Percentiles rank a stretch among this genome's conserved stretches.
These are phyloP conservation scores for Phialophora verrucosa DNA, from an alignment of 2,329 filamentous ascomycete genomes.

Conservation along the genomic window DNA sequence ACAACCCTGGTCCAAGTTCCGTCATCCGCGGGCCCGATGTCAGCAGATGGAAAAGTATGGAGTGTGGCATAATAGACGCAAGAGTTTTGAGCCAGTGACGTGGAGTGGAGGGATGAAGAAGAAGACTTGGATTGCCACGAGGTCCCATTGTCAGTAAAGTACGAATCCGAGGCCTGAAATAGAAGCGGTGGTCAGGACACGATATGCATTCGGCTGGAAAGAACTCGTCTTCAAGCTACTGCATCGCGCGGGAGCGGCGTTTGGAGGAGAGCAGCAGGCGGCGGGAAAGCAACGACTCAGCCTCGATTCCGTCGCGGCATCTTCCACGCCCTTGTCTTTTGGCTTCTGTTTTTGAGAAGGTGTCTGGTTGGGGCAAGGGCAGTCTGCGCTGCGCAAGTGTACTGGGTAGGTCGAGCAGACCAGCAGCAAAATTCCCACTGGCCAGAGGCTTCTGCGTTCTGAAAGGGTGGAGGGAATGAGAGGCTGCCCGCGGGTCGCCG, in stretches of 20 bases:
- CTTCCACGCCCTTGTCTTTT: constrained; percentile 20
- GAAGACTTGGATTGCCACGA: constrained; percentile 27
- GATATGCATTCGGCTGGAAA: constrained; percentile 30
- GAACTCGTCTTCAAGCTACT: constrained; percentile 26
- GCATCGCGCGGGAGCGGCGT: constrained; percentile 22
- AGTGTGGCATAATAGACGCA: constrained; percentile 24
- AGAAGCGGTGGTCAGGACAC: constrained; percentile 22
- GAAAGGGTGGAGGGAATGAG: constrained; percentile 23
- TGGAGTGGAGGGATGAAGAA: constrained; percentile 13
- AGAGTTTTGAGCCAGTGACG: constrained; percentile 1
- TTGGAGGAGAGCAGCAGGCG: constrained; percentile 17
- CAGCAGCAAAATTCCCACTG: constrained; percentile 16
- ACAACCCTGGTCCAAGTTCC: constrained; percentile 16
- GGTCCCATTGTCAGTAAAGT: constrained; percentile 21
- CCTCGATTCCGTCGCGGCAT: constrained; percentile 31
- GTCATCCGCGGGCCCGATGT: constrained; percentile 26
- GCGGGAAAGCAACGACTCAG: constrained; percentile 30
- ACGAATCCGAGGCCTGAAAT: constrained; percentile 29
- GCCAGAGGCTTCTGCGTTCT: constrained; percentile 10
- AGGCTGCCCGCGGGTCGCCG: constrained; percentile 27
- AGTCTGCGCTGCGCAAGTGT: constrained; percentile 16
- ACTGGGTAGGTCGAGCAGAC: constrained; percentile 19
- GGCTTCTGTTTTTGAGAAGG: constrained; percentile 13
- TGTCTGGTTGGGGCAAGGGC: constrained; percentile 16
- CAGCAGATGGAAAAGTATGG: constrained; percentile 23